Base-by-base conservation (phyloP, 371 early-diverging fungal species). In the Mortierella sp. region DNA sequence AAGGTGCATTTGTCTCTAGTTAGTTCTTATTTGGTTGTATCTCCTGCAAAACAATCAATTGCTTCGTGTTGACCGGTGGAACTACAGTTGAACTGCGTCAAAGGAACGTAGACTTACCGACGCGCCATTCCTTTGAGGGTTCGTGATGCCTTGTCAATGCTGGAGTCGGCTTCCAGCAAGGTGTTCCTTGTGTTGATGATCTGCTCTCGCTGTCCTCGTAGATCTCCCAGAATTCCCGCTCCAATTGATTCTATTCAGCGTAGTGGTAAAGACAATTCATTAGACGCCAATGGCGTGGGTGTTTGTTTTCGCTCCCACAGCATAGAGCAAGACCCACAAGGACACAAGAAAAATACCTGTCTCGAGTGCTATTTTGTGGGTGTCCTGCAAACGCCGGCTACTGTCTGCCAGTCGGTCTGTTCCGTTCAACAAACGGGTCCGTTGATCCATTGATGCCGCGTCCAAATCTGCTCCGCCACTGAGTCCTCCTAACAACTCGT, bases 51-150 rank as follows among this genome's bases (percentile, higher is more conserved):
- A 11, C 5, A 16, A 4, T 3, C 31, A 11, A 59, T 31, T 14
- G 14, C 16, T 59, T 59, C 59, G 59, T 59, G 28, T 55, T 28
- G 26, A 13, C 28, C 57, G 10, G 9, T 5, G 13, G 1, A 11
- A n/a, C 54, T n/a, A 54, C 54, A 54, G n/a, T 50, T 31, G 5
- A 26, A 13, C 54, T 54, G 3, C 28, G 16, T 21, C 24, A 19
- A 31, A 37, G 6, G 21, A 34, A 21, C 13, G 19, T 64, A 64
- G 10, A 71, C 90, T 90, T 92, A 98, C 97, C 97, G 91, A 75
- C 96, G 92, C 11, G 97, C 96, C 99, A 98, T 98, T 54, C 93
- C 93, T 83, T 94, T 94, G 40, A 98, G 90, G 4, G 97, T 96
- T 54, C 96, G 93, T 70, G 95, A 95, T 40, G 97, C 96, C 80